phyloP scores from a whole-genome alignment of 495 filamentous ascomycete species.

The Peziza echinospora region DNA sequence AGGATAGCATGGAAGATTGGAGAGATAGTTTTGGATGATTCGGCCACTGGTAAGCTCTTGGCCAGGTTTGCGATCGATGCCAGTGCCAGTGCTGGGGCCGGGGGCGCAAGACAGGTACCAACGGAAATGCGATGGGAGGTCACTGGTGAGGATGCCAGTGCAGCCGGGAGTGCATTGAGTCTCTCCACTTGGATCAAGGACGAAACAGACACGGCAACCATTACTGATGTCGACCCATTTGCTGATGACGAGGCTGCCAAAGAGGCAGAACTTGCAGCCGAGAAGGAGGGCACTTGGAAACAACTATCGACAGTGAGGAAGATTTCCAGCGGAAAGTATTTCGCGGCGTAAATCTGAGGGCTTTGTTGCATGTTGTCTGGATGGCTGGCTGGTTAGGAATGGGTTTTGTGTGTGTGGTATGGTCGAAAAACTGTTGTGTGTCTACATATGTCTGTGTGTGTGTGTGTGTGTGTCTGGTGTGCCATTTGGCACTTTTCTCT shows the following conservation, averaged over 20 bases:
- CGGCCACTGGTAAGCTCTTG: slow-evolving; percentile 19
- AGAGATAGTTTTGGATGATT: slow-evolving; percentile 45
- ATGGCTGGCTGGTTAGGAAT: too few relatives aligned
- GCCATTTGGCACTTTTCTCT: too few relatives aligned
- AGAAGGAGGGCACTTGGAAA: slow-evolving; percentile 39
- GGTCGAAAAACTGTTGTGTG: too few relatives aligned
- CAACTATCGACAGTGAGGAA: slow-evolving; percentile 50
- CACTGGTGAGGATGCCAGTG: slow-evolving; percentile 25
- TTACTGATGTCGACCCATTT: slow-evolving; percentile 34
- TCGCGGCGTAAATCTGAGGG: slow-evolving; percentile 25
- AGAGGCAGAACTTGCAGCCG: slow-evolving; percentile 19
- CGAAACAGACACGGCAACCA: not conserved
- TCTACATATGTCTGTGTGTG: too few relatives aligned
- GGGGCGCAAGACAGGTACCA: slow-evolving; percentile 62
- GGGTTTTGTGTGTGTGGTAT: too few relatives aligned
- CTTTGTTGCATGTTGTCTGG: slow-evolving; percentile 9
- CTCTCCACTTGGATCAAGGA: slow-evolving; percentile 1
- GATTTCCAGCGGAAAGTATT: slow-evolving; percentile 60
- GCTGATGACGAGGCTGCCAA: slow-evolving; percentile 33
- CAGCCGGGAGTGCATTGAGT: not conserved
- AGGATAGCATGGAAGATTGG: slow-evolving; percentile 75
- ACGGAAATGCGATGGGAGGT: slow-evolving; percentile 40
- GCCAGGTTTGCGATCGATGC: slow-evolving; percentile 40
- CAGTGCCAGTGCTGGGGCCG: slow-evolving; percentile 49
- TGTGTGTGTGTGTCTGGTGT: too few relatives aligned